These are phyloP conservation scores for Dillenia suffruticosa DNA, from an alignment of 164 flowering plant genomes.

Conservation along the genomic window DNA sequence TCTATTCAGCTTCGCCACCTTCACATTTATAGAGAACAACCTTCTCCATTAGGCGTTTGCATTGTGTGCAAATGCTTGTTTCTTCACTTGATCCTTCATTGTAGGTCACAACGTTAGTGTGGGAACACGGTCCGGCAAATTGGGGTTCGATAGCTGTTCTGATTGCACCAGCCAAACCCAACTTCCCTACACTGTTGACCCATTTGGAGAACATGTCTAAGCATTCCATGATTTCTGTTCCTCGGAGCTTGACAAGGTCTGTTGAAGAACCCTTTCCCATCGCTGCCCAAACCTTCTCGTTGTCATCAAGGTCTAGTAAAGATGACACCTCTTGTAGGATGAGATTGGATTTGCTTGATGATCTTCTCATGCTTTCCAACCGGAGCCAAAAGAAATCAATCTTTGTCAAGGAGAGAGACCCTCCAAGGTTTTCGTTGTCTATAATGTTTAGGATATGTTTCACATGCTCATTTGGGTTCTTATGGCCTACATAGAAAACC, in stretches of 20 bases:
- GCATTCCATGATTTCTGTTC: conserved; percentile 28
- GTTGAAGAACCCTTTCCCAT: conserved; percentile 39
- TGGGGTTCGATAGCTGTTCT: conserved; percentile 29
- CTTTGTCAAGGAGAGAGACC: conserved; percentile 22
- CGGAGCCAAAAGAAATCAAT: conserved; percentile 62
- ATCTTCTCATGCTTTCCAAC: conserved; percentile 53
- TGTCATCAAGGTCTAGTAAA: conserved; percentile 30
- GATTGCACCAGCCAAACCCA: conserved; percentile 48
- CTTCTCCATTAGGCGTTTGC: conserved; percentile 53
- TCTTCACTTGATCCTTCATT: conserved; percentile 10
- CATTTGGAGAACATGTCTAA: conserved; percentile 29
- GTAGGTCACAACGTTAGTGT: conserved; percentile 12
- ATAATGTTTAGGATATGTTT: conserved; percentile 26
- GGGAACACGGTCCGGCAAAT: conserved; percentile 27
- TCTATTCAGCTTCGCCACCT: not conserved
- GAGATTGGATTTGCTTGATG: conserved; percentile 30
- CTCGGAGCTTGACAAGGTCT: conserved; percentile 34
- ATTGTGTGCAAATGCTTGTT: conserved; percentile 36
- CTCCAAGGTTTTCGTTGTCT: conserved; percentile 25
- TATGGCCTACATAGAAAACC: conserved; percentile 46
- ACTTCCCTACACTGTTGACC: conserved; percentile 29
- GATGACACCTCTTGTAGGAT: conserved; percentile 37
- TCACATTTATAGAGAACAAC: conserved; percentile 41
- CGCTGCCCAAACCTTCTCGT: conserved; percentile 40
- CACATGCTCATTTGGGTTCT: conserved; percentile 21